A percentile compares a stretch with the other conserved stretches of the same genome.
Evolutionary conservation across 495 filamentous ascomycete genomes (phyloP).

Genomic region (Tricharina praecox): DNA sequence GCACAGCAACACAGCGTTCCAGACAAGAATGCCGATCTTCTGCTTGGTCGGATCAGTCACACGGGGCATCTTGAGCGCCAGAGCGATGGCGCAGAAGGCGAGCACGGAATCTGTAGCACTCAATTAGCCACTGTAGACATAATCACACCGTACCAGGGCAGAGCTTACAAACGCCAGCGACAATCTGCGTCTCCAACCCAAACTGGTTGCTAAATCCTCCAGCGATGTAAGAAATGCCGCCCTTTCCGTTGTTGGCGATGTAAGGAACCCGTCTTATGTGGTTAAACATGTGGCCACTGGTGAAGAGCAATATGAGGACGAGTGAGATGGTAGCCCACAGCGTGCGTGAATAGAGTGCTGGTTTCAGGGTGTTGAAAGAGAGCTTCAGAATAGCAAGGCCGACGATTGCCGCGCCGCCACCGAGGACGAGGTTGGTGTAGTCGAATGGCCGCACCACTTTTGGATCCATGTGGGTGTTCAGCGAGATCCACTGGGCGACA

Average conservation of each 20-base stretch:
- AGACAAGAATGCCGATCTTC: conserved; percentile 64
- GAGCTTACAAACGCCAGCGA: conserved; percentile 84
- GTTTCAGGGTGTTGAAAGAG: conserved; percentile 68
- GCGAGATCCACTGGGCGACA: conserved; percentile 45
- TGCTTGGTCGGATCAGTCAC: conserved; percentile 63
- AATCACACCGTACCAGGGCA: background rate
- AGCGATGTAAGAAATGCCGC: conserved; percentile 82
- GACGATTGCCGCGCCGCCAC: conserved; percentile 49
- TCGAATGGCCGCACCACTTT: conserved; percentile 66
- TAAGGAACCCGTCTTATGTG: conserved; percentile 97
- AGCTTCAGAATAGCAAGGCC: conserved; percentile 50
- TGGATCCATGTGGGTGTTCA: conserved; percentile 57
- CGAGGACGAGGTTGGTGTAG: conserved; percentile 55
- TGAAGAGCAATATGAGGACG: conserved; percentile 84
- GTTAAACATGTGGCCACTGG: conserved; percentile 97
- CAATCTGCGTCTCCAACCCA: conserved; percentile 88
- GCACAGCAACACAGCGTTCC: conserved; percentile 58
- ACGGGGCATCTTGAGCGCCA: conserved; percentile 80
- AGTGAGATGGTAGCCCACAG: conserved; percentile 85
- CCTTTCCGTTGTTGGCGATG: conserved; percentile 66
- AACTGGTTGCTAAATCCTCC: conserved; percentile 89
- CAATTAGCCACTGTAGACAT: background rate
- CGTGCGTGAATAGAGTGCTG: conserved; percentile 74
- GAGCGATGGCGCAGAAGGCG: conserved; percentile 72
- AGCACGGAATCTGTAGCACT: conserved; percentile 64